These are phyloP conservation scores for Penicillium coffeae DNA, from an alignment of 495 filamentous ascomycete genomes.

Conservation along the genomic window DNA sequence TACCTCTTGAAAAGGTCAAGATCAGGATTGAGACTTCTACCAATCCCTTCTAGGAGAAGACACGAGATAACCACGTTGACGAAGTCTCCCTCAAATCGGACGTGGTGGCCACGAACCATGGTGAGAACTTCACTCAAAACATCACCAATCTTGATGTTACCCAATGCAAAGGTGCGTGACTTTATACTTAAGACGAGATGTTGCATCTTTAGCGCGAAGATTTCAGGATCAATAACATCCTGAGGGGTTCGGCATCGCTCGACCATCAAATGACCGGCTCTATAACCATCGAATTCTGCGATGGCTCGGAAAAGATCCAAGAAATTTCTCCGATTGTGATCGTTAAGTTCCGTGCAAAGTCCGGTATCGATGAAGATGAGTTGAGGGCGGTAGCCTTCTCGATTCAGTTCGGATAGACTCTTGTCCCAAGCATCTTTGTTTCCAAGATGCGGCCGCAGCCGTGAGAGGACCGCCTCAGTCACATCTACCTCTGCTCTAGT, in stretches of 20 bases:
- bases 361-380: conserved; percentile 98
- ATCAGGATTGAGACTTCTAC: conserved; percentile 77
- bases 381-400: conserved; percentile 89
- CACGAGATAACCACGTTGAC: conserved; percentile 98
- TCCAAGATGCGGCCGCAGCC: conserved; percentile 67
- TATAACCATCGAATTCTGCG: conserved; percentile 95
- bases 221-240: conserved; percentile 78
- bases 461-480: conserved; percentile 78
- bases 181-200: conserved; percentile 89
- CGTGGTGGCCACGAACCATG: conserved; percentile 93
- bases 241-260: conserved; percentile 89
- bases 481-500: conserved; percentile 60
- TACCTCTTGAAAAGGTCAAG: conserved; percentile 83
- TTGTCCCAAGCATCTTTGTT: conserved; percentile 64
- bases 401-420: conserved; percentile 73
- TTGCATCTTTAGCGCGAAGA: conserved; percentile 95
- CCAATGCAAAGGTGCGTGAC: conserved; percentile 82
- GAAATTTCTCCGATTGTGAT: conserved; percentile 82
- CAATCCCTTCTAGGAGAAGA: conserved; percentile 90
- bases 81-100: conserved; percentile 94
- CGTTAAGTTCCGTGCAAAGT: conserved; percentile 90
- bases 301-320: conserved; percentile 93
- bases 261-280: conserved; percentile 92
- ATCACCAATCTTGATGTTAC: conserved; percentile 95
- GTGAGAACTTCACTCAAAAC: conserved; percentile 82